These are phyloP conservation scores for Lactarius deliciosus DNA, from an alignment of 768 basidiomycete species.

Conservation along the genomic window DNA sequence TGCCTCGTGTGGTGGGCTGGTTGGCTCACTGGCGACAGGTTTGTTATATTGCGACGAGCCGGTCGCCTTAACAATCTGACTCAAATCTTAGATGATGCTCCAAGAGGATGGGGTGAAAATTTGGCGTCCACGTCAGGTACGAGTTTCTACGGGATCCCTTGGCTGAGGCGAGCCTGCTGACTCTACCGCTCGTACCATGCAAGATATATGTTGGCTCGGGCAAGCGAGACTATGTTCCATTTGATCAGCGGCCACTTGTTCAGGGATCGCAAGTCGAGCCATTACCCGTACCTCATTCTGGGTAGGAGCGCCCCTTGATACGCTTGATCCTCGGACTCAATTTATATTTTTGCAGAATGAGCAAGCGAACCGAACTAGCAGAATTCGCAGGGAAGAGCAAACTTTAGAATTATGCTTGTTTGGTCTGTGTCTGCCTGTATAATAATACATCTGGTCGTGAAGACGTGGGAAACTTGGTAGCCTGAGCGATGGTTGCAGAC, in stretches of 20 bases:
- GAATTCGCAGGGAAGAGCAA: constrained; percentile 58
- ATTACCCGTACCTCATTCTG: constrained; percentile 65
- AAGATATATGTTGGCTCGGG: constrained; percentile 78
- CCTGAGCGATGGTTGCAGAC: background rate
- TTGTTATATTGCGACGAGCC: constrained; percentile 16
- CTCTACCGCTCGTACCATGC: background rate
- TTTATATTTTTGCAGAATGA: constrained; percentile 45
- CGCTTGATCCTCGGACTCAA: constrained; percentile 10
- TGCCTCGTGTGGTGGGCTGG: constrained; percentile 92
- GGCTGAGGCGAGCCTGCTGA: background rate
- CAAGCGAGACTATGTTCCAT: constrained; percentile 71
- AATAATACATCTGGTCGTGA: background rate
- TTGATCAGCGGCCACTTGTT: constrained; percentile 57
- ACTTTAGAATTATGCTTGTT: constrained; percentile 34
- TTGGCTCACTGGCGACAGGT: constrained; percentile 91
- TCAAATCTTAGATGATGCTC: constrained; percentile 73
- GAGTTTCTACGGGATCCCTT: constrained; percentile 19
- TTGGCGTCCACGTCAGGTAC: constrained; percentile 83
- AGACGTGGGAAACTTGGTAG: constrained; percentile 1
- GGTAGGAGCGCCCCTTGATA: constrained; percentile 48
- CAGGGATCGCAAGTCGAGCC: constrained; percentile 60
- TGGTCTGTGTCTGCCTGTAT: background rate
- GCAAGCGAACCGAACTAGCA: constrained; percentile 66
- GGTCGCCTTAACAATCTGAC: background rate
- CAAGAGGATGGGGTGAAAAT: constrained; percentile 89